A percentile compares a stretch with the other conserved stretches of the same genome.
Evolutionary conservation across 768 basidiomycete species (phyloP).

Genomic region (Xerocomellus amylosporus): DNA sequence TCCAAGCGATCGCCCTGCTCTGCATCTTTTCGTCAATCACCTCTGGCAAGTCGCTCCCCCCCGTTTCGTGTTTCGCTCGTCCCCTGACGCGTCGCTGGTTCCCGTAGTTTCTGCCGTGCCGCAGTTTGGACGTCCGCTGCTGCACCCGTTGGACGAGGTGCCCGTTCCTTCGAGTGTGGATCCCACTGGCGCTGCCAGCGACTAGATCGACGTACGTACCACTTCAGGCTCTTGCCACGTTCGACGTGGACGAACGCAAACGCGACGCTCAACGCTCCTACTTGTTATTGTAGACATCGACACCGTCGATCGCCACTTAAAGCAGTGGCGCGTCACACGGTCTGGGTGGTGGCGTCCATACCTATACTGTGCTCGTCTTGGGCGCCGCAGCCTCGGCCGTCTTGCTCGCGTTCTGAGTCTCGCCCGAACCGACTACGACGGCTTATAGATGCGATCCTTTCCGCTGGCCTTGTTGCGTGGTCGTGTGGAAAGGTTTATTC

Average conservation of each 20-base stretch:
- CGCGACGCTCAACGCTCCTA: no score
- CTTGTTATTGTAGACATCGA: no score
- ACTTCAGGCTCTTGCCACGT: no score
- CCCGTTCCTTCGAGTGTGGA: not conserved
- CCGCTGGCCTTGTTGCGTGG: not conserved
- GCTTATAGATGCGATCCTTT: not conserved
- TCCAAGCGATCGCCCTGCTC: slow-evolving; percentile 8
- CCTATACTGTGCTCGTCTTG: slow-evolving; percentile 1
- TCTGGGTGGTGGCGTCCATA: slow-evolving; percentile 5
- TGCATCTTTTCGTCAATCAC: slow-evolving; percentile 4
- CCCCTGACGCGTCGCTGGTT: no score
- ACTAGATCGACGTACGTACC: no score
- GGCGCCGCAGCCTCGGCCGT: slow-evolving; percentile 2
- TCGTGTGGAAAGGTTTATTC: not conserved
- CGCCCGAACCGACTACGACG: not conserved
- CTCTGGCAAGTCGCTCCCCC: slow-evolving; percentile 11
- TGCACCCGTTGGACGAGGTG: slow-evolving; percentile 10
- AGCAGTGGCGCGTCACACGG: slow-evolving; percentile 11
- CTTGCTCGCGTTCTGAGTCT: not conserved
- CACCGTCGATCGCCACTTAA: not conserved
- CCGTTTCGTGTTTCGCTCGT: not conserved
- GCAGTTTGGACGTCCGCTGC: slow-evolving; percentile 18
- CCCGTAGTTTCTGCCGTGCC: slow-evolving; percentile 15
- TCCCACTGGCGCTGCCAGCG: not conserved
- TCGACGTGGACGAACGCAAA: no score